phyloP scores from a whole-genome alignment of 352 stramenopile genomes.

The Phytopythium delawarense region DNA sequence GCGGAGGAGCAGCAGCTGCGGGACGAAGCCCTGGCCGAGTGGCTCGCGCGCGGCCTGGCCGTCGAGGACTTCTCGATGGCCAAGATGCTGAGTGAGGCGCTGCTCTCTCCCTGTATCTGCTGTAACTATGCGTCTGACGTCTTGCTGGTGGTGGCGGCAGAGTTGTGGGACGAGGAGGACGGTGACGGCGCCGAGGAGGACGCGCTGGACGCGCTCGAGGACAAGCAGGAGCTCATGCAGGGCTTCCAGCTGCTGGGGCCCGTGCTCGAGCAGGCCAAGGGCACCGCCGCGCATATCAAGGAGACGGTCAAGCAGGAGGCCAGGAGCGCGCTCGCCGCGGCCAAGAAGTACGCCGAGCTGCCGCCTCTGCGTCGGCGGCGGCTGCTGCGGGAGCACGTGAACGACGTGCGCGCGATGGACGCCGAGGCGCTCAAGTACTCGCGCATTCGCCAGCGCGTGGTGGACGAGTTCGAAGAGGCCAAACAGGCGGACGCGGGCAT shows the following conservation, averaged over 20 bases:
- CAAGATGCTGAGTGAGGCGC: conserved; percentile 62
- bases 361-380: conserved; percentile 46
- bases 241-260: conserved; percentile 43
- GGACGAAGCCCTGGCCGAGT: conserved; percentile 72
- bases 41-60: conserved; percentile 52
- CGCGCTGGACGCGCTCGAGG: conserved; percentile 27
- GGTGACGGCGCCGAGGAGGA: conserved; percentile 39
- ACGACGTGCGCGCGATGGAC: conserved; percentile 59
- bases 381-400: conserved; percentile 56
- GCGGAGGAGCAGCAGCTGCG: conserved; percentile 47
- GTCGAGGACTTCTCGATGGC: conserved; percentile 71
- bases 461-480: conserved; percentile 35
- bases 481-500: conserved; percentile 29
- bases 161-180: conserved; percentile 67
- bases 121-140: too few species aligned
- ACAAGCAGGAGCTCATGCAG: conserved; percentile 65
- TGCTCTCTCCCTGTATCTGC: background rate
- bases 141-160: conserved; percentile 15
- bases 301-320: conserved; percentile 36
- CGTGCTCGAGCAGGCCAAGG: conserved; percentile 41
- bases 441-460: conserved; percentile 32
- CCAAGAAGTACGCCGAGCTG: conserved; percentile 54
- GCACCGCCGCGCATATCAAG: conserved; percentile 28
- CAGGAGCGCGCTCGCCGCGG: conserved; percentile 33
- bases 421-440: conserved; percentile 51